A percentile compares a stretch with the other conserved stretches of the same genome.
These are phyloP conservation scores for Xanthoconium separans DNA, from an alignment of 1,284 basidiomycete genomes.

Conservation along the genomic window DNA sequence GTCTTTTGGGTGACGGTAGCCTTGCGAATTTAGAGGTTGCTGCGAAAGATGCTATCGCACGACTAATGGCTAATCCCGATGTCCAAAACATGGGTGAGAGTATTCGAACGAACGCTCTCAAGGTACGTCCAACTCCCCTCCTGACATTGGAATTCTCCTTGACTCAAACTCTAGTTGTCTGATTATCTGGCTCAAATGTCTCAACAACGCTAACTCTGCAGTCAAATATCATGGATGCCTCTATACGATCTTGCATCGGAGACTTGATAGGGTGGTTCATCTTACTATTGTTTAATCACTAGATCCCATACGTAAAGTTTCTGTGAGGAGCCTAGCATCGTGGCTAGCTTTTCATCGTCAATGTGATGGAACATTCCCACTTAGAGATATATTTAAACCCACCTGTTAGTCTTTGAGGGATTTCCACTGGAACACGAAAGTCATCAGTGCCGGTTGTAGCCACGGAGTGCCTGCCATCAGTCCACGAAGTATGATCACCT, in stretches of 20 bases:
- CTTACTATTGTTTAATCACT: constrained; percentile 15
- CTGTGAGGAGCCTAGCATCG: background rate
- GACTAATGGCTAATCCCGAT: constrained; percentile 86
- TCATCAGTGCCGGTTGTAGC: no score
- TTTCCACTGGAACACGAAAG: no score
- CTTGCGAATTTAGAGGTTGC: constrained; percentile 74
- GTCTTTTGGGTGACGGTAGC: constrained; percentile 65
- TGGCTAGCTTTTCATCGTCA: constrained; percentile 1
- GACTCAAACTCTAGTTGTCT: constrained; percentile 51
- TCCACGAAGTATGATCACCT: no score
- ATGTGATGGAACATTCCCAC: background rate
- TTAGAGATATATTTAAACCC: no score
- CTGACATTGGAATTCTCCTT: constrained; percentile 6
- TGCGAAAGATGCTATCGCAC: constrained; percentile 77
- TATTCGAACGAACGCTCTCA: constrained; percentile 81
- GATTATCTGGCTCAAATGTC: constrained; percentile 80
- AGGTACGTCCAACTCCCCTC: constrained; percentile 50
- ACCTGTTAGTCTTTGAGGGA: no score
- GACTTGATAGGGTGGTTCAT: constrained; percentile 6
- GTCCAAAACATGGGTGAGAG: constrained; percentile 87
- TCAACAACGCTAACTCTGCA: constrained; percentile 46
- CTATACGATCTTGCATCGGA: constrained; percentile 1
- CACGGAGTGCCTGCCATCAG: no score
- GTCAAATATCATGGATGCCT: background rate
- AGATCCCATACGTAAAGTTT: constrained; percentile 10